Percentiles rank a stretch among this genome's conserved stretches.
Evolutionary conservation across 805 yeast genomes (phyloP).

Genomic region (Clavispora carvajalis): DNA sequence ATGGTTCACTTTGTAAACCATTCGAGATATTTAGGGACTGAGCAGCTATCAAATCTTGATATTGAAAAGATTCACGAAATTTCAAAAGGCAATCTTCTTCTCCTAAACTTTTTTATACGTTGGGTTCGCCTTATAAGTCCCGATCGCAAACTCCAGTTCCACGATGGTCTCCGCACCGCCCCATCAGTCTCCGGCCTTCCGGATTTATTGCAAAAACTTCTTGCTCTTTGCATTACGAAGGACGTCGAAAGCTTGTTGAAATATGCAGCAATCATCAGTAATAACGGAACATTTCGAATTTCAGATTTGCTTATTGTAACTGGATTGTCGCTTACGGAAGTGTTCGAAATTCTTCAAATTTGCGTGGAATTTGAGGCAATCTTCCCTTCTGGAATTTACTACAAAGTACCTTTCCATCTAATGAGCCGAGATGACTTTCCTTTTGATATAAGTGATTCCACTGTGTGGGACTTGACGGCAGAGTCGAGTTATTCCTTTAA

Average conservation of each 20-base stretch:
- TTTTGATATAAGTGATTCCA: constrained; percentile 23
- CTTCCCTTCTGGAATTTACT: constrained; percentile 35
- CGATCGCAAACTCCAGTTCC: neutral
- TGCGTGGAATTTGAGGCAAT: constrained; percentile 30
- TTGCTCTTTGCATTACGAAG: constrained; percentile 13
- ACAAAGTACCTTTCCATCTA: constrained; percentile 44
- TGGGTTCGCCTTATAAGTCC: neutral
- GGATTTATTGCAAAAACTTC: constrained; percentile 8
- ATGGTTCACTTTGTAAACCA: constrained; percentile 5
- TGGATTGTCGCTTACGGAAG: constrained; percentile 26
- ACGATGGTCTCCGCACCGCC: neutral
- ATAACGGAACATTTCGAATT: constrained; percentile 29
- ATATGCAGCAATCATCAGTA: constrained; percentile 39
- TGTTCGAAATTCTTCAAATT: constrained; percentile 26
- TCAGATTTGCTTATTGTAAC: constrained; percentile 37
- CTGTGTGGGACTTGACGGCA: constrained; percentile 30
- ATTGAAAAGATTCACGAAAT: constrained; percentile 6
- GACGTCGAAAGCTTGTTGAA: constrained; percentile 23
- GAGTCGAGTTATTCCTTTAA: constrained; percentile 32
- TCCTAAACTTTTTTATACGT: constrained; percentile 8
- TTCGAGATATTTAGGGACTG: neutral
- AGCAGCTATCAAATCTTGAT: neutral
- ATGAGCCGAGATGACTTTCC: constrained; percentile 23
- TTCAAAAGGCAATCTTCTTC: constrained; percentile 16
- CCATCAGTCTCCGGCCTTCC: neutral